phyloP scores from a whole-genome alignment of 441 rosid genomes.

The Kokia cookei region DNA sequence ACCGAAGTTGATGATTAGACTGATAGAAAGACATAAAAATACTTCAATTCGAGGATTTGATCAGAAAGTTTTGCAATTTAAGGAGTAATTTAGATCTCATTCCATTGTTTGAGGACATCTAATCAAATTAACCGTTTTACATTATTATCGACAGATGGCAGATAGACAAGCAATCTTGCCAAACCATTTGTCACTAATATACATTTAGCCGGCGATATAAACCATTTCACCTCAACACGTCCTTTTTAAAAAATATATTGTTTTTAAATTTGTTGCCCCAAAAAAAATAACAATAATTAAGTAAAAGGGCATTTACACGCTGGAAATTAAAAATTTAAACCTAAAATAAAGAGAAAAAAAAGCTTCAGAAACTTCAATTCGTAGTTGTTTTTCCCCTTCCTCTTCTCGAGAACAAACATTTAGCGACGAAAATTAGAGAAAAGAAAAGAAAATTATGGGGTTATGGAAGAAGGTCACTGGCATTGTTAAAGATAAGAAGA shows the following conservation, averaged over 20 bases:
- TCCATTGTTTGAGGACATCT: no score
- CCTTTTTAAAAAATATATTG: no score
- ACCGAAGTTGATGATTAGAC: no score
- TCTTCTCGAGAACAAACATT: neutral
- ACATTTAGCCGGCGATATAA: neutral
- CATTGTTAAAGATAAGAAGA: constrained; percentile 61
- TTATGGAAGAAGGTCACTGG: constrained; percentile 66
- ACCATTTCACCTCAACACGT: neutral
- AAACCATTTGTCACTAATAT: neutral
- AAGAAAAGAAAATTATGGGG: constrained; percentile 24
- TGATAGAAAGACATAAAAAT: no score
- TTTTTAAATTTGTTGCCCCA: neutral
- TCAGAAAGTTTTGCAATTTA: no score
- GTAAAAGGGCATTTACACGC: neutral
- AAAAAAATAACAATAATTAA: neutral
- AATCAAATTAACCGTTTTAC: no score
- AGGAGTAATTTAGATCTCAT: no score
- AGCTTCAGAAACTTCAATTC: neutral
- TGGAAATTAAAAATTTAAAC: neutral
- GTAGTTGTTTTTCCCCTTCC: neutral
- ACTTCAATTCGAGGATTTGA: no score
- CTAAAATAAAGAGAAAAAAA: neutral
- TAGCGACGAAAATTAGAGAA: neutral
- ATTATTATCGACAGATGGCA: neutral
- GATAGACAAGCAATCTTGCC: neutral